phyloP scores from a whole-genome alignment of 768 basidiomycete species.

The Vararia minispora region DNA sequence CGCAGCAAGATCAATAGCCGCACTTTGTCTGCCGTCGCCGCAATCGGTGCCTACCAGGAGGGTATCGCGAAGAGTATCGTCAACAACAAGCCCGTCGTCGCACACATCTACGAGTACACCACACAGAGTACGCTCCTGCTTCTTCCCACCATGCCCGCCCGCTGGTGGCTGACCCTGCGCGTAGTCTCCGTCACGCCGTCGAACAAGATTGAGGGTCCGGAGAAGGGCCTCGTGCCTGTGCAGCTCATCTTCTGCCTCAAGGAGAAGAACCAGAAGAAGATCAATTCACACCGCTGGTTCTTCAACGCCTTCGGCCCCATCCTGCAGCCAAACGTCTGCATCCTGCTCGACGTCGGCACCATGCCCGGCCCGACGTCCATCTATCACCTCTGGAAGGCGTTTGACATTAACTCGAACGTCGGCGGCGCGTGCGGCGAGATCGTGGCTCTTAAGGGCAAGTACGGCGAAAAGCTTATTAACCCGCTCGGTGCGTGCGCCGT shows the following conservation, averaged over 20 bases:
- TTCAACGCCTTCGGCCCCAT: constrained; percentile 83
- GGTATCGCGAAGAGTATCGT: constrained; percentile 83
- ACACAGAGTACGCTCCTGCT: constrained; percentile 57
- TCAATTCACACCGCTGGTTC: constrained; percentile 92
- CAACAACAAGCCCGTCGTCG: constrained; percentile 71
- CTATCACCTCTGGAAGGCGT: constrained; percentile 92
- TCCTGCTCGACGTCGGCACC: constrained; percentile 80
- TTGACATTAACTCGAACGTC: constrained; percentile 85
- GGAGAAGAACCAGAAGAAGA: constrained; percentile 92
- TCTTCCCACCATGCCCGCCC: constrained; percentile 2
- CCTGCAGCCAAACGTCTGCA: constrained; percentile 85
- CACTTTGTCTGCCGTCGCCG: constrained; percentile 77
- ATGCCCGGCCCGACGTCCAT: constrained; percentile 82
- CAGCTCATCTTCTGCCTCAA: constrained; percentile 90
- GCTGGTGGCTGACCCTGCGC: constrained; percentile 1
- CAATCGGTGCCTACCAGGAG: constrained; percentile 93
- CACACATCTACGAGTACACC: constrained; percentile 92
- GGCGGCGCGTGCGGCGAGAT: constrained; percentile 96
- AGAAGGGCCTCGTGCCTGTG: constrained; percentile 76
- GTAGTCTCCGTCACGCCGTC: constrained; percentile 73
- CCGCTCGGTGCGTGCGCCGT: constrained; percentile 34
- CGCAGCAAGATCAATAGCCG: constrained; percentile 76
- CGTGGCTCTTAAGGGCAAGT: constrained; percentile 83
- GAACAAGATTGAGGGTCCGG: constrained; percentile 71
- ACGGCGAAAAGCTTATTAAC: constrained; percentile 67